Percentiles rank a stretch among this genome's conserved stretches.
Evolutionary conservation across 441 rosid genomes (phyloP).

Genomic region (Viola pubescens): DNA sequence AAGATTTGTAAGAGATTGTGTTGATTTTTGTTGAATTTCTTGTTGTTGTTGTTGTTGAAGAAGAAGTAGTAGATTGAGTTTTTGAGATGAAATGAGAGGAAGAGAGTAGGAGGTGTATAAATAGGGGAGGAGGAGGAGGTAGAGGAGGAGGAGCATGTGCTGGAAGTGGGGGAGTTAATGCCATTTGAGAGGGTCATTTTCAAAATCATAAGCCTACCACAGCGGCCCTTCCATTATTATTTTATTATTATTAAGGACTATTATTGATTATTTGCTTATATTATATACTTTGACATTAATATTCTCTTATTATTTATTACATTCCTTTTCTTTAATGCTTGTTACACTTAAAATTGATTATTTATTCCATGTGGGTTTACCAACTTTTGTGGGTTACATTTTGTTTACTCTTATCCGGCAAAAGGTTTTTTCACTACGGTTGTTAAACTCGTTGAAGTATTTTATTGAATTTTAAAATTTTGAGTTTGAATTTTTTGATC

Average conservation of each 20-base stretch:
- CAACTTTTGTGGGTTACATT: too few species aligned
- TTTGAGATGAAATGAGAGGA: slow-evolving; percentile 27
- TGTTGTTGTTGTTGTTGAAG: slow-evolving; percentile 9
- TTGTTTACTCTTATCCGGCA: too few species aligned
- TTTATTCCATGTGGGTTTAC: too few species aligned
- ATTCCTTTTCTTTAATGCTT: neutral
- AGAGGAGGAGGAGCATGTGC: slow-evolving; percentile 20
- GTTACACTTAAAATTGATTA: too few species aligned
- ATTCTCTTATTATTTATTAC: slow-evolving; percentile 15
- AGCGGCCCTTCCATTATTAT: slow-evolving; percentile 12
- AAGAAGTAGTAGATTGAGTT: slow-evolving; percentile 12
- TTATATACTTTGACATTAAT: neutral
- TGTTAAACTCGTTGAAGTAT: too few species aligned
- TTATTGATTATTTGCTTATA: neutral
- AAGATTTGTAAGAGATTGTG: neutral
- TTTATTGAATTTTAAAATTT: too few species aligned
- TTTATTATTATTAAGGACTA: neutral
- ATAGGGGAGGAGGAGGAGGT: slow-evolving; percentile 23
- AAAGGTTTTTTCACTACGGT: too few species aligned
- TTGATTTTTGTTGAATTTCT: slow-evolving; percentile 8
- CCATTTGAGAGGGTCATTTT: slow-evolving; percentile 19
- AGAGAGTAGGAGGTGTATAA: slow-evolving; percentile 23
- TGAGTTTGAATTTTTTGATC: too few species aligned
- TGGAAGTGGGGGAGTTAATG: slow-evolving; percentile 16
- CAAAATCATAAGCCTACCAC: slow-evolving; percentile 21